Evolutionary conservation across 495 filamentous ascomycete genomes (phyloP), one percentile per base, ranked within the genome.

Genomic region (Paragyromitra xinjiangensis): DNA sequence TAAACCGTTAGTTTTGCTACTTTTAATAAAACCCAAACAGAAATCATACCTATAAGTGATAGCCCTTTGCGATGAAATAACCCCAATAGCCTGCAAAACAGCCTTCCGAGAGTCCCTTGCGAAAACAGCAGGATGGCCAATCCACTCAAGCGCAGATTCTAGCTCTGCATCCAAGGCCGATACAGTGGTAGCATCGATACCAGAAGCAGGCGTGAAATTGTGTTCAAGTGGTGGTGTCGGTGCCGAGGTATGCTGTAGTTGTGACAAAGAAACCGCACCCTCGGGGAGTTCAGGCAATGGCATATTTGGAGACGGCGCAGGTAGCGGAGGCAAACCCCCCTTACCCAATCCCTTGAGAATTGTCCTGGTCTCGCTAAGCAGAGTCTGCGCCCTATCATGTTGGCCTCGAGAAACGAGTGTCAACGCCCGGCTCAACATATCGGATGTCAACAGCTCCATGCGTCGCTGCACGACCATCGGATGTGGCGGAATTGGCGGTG

Each of bases 391-490:
- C 40, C 94, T 92, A 73, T 99, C 95, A 81, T 97, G 92, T 82
- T 98, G 94, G 22, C 93, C 93, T 29, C 94, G 89, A 59, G 93
- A 93, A 24, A 98, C 94, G 6, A 99, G 89, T 0, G 94, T 97
- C 63, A 99, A 85, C 3, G 96, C 93, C 51, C 95, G 88, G 9
- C 93, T 97, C 69, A 99, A 86, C 95, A 99, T 99, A 83, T 99
- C 95, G 3, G 96, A 98, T 1, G 96, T 98, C 37, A 99, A 88
- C 3, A 99, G 86, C 84, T 99, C 95, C 95, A 99, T 99, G 55
- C 95, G 91, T 48, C 95, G 90, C 84, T 99, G 95, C 8, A 99
- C 96, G 68, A 99, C 93, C 65, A 92, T 92, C 3, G 95, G 95
- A 78, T 98, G 95, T 44, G 95, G 96, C 19, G 95, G 95, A 72